Conservation (phyloP, 768 basidiomycete genomes). For the Serendipita indica region DNA sequence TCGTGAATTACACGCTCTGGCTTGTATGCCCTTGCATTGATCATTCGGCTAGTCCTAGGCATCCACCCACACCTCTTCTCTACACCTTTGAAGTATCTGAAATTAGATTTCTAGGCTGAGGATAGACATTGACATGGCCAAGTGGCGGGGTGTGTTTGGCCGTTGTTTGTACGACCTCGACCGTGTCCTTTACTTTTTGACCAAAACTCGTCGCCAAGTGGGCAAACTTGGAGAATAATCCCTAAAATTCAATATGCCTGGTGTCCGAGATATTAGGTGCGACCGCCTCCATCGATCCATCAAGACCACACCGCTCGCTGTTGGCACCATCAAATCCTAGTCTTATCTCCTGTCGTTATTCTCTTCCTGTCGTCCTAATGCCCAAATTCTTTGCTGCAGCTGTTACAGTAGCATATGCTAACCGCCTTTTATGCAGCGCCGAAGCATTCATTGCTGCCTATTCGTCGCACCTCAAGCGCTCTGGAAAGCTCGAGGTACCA, state of each 20-base stretch:
- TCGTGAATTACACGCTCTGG: no score
- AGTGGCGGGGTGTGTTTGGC: no score
- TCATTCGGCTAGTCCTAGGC: no score
- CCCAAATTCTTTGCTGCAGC: not conserved
- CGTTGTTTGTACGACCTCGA: no score
- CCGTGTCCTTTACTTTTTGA: no score
- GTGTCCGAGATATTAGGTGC: conserved; percentile 33
- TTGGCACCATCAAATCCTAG: not conserved
- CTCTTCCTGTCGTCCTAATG: not conserved
- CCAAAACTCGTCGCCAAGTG: no score
- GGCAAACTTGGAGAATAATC: not conserved
- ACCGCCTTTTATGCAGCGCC: conserved; percentile 38
- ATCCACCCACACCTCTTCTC: no score
- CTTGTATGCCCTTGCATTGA: no score
- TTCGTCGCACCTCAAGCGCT: conserved; percentile 90
- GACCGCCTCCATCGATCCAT: conserved; percentile 11
- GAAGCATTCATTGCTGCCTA: conserved; percentile 90
- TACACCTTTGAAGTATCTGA: no score
- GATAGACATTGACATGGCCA: no score
- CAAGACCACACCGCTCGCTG: not conserved
- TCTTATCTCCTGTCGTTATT: not conserved
- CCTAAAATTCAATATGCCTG: conserved; percentile 28
- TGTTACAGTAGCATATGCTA: not conserved
- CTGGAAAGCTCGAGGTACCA: conserved; percentile 98
- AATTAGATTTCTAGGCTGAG: no score